Evolutionary conservation across 2,329 filamentous ascomycete genomes (phyloP), one percentile per base, ranked within the genome.

Genomic region (Lecanoromycetidae sp.): DNA sequence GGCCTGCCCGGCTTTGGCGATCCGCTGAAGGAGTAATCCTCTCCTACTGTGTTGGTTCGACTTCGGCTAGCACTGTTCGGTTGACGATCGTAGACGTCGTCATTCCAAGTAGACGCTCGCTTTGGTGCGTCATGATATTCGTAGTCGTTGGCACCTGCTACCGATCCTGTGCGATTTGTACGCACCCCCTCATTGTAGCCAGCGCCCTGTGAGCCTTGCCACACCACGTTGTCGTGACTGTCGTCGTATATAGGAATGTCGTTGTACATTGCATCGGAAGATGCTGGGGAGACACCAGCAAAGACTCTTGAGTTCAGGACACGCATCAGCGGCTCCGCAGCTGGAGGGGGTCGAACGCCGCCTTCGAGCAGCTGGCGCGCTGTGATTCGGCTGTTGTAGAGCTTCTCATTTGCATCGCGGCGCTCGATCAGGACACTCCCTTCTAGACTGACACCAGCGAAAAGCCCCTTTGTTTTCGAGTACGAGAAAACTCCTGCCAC

Each of bases 381-480:
- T 7, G 85, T 87, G 64, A 85, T 76, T 52, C 84, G 79, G 49
- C 82, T 78, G 52, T 86, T 85, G 64, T 98, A 98, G 52, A 98
- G 76, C 68, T 94, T 94, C 68, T 94, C 84, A 62, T 98, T 98
- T 57, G 91, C 91, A 66, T 98, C 91, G 67, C 87, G 83, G 54
- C 91, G 79, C 69, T 98, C 91, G 54, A 96, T 85, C 55, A 98
- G 82, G 44, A 85, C 87, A 52, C 84, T 90, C 19, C 91, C 91
- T 64, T 98, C 91, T 55, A 98, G 71, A 57, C 85, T 93, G 39
- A 98, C 88, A 61, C 91, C 91, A 4, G 91, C 91, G 58, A 98
- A 98, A 26, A 98, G 70, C 17, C 91, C 91, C 70, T 95, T 96
- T 10, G 91, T 98, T 69, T 95, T 96, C 63, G 84, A 91, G 72